These are phyloP conservation scores for Suillus tomentosus DNA, from an alignment of 768 basidiomycete species.

Conservation along the genomic window DNA sequence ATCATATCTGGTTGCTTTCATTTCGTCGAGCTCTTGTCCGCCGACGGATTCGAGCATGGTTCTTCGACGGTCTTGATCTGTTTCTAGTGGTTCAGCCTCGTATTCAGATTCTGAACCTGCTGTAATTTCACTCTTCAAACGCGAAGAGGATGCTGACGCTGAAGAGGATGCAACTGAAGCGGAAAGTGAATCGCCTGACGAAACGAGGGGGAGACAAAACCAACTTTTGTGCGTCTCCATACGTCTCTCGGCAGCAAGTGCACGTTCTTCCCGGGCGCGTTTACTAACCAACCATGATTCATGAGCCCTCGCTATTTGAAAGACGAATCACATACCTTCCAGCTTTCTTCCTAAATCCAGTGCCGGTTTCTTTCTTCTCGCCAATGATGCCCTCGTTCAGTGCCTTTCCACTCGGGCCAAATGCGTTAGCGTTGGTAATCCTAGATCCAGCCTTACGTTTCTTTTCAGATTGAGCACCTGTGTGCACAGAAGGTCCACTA, in stretches of 20 bases:
- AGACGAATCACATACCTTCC: constrained; percentile 46
- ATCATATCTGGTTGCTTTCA: constrained; percentile 46
- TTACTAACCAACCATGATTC: constrained; percentile 48
- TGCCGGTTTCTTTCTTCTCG: constrained; percentile 38
- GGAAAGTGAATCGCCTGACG: neutral
- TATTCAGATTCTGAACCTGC: constrained; percentile 36
- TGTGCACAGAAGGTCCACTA: constrained; percentile 52
- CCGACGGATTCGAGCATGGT: constrained; percentile 50
- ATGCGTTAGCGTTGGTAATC: constrained; percentile 61
- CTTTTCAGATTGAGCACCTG: constrained; percentile 63
- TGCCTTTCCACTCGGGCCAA: constrained; percentile 56
- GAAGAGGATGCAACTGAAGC: neutral
- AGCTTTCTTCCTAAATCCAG: constrained; percentile 73
- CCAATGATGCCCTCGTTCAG: constrained; percentile 46
- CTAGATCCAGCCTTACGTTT: constrained; percentile 73
- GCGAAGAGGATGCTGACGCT: constrained; percentile 13
- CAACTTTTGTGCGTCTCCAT: constrained; percentile 46
- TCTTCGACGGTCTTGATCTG: constrained; percentile 51
- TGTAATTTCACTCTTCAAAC: constrained; percentile 16
- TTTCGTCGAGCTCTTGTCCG: constrained; percentile 42
- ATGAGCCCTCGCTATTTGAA: constrained; percentile 5
- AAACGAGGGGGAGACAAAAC: constrained; percentile 25
- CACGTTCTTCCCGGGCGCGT: constrained; percentile 77
- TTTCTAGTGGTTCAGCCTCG: constrained; percentile 48
- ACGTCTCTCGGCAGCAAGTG: constrained; percentile 70